Evolutionary conservation across 345 rosid species (phyloP).

Genomic region (Cardamine chenopodiifolia): DNA sequence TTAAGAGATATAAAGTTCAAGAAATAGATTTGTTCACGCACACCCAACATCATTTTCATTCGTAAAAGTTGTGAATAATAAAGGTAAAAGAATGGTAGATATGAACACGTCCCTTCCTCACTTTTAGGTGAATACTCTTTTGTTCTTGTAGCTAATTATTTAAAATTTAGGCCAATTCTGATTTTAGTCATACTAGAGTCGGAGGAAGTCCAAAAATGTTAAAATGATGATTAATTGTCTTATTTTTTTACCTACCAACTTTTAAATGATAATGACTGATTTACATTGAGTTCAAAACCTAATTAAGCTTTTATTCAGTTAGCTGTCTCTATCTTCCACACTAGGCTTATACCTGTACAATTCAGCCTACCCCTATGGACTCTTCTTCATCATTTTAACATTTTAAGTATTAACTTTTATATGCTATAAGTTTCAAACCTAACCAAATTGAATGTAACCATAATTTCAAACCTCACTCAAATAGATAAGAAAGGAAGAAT

Average conservation of each 20-base stretch:
- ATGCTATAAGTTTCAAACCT: not conserved
- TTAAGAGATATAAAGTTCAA: not conserved
- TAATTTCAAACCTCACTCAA: not conserved
- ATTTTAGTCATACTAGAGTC: not conserved
- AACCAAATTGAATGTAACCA: not conserved
- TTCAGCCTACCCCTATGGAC: conserved; percentile 15
- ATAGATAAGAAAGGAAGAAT: not conserved
- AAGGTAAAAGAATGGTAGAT: conserved; percentile 26
- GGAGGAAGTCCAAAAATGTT: conserved; percentile 11
- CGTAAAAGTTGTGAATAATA: not conserved
- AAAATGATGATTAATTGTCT: conserved; percentile 25
- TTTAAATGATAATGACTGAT: conserved; percentile 38
- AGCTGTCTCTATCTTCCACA: conserved; percentile 22
- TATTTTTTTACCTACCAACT: conserved; percentile 32
- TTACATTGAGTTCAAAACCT: conserved; percentile 19
- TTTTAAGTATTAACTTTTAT: not conserved
- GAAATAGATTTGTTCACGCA: not conserved
- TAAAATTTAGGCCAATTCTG: not conserved
- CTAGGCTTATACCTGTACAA: conserved; percentile 24
- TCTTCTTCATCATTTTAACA: conserved; percentile 1
- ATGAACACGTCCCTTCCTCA: conserved; percentile 23
- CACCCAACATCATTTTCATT: not conserved
- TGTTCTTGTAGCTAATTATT: conserved; percentile 16
- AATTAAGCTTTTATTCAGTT: conserved; percentile 37
- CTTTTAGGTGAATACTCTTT: conserved; percentile 31